phyloP scores from a whole-genome alignment of 306 rosid genomes.

The Vigna radiata region DNA sequence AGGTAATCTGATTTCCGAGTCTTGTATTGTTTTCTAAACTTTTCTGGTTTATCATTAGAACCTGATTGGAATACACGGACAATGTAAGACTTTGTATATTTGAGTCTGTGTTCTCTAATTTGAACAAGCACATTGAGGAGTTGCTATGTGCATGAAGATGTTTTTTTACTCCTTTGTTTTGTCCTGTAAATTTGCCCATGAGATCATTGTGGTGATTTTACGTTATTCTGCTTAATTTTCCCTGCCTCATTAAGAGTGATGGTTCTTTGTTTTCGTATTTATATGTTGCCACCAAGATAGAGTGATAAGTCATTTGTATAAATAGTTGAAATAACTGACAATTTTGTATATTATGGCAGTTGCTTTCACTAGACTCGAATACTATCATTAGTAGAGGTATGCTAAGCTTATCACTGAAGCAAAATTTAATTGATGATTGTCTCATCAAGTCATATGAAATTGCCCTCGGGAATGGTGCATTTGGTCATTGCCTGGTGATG shows the following conservation, averaged over 20 bases:
- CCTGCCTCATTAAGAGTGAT: neutral
- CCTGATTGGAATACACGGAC: neutral
- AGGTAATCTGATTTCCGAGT: constrained; percentile 45
- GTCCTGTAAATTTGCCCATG: neutral
- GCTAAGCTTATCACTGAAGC: constrained; percentile 65
- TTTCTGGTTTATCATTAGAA: neutral
- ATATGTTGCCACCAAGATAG: neutral
- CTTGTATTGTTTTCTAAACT: neutral
- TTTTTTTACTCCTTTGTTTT: constrained; percentile 1
- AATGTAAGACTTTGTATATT: neutral
- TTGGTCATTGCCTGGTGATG: constrained; percentile 79
- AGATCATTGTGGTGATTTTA: constrained; percentile 15
- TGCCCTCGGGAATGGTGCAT: constrained; percentile 66
- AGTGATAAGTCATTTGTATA: neutral
- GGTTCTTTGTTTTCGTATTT: neutral
- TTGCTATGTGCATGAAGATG: neutral
- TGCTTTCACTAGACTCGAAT: constrained; percentile 73
- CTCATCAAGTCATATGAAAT: constrained; percentile 68
- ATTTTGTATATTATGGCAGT: constrained; percentile 55
- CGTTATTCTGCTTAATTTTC: neutral
- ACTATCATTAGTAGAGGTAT: constrained; percentile 67
- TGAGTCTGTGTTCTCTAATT: constrained; percentile 16
- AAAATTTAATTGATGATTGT: constrained; percentile 67
- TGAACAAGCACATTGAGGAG: constrained; percentile 2
- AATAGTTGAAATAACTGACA: constrained; percentile 13